Evolutionary conservation across 768 basidiomycete genomes (phyloP).

Genomic region (Boletus coccyginus): DNA sequence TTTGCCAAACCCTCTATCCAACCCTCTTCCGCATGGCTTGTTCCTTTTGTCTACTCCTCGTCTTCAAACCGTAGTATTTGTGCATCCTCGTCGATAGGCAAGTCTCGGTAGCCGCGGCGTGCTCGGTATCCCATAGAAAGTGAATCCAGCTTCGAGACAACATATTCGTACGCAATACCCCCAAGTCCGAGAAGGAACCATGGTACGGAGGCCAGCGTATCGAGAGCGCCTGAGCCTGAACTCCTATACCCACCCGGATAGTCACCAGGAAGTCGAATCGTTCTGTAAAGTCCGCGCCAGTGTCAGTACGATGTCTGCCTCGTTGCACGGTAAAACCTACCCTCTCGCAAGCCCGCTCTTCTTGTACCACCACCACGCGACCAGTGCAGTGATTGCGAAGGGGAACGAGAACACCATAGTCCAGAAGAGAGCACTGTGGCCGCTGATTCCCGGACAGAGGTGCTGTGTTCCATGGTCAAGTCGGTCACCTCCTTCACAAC

Average conservation of each 20-base stretch:
- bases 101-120: slow-evolving; percentile 68
- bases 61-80: slow-evolving; percentile 85
- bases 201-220: slow-evolving; percentile 82
- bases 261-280: slow-evolving; percentile 71
- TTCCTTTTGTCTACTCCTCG: slow-evolving; percentile 44
- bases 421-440: slow-evolving; percentile 84
- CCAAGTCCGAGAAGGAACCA: slow-evolving; percentile 84
- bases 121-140: slow-evolving; percentile 39
- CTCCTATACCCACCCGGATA: slow-evolving; percentile 31
- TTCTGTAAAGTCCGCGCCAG: slow-evolving; percentile 38
- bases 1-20: neutral
- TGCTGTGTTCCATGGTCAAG: slow-evolving; percentile 75
- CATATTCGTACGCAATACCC: slow-evolving; percentile 70
- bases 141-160: slow-evolving; percentile 45
- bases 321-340: slow-evolving; percentile 40
- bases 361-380: slow-evolving; percentile 80
- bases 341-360: slow-evolving; percentile 72
- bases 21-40: neutral
- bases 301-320: slow-evolving; percentile 1
- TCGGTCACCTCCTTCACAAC: slow-evolving; percentile 77
- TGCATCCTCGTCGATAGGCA: slow-evolving; percentile 86
- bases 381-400: slow-evolving; percentile 69
- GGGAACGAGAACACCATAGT: slow-evolving; percentile 71
- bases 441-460: slow-evolving; percentile 76
- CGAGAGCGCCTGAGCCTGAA: slow-evolving; percentile 49